Evolutionary conservation across 495 filamentous ascomycete species (phyloP).

Genomic region (Poronia punctata): DNA sequence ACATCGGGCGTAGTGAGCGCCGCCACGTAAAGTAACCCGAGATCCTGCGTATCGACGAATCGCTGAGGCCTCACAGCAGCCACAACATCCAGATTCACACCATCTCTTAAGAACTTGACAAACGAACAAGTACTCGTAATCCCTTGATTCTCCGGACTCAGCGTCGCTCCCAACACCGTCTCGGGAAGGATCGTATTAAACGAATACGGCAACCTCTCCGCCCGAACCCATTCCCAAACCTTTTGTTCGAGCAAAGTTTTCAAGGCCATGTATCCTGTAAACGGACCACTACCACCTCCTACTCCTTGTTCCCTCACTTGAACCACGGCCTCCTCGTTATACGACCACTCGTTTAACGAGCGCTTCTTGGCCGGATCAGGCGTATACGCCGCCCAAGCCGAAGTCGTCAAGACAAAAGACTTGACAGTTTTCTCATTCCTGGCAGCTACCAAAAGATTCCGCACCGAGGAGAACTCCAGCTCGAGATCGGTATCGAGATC

Average conservation of each 20-base stretch:
- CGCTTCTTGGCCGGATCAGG: conserved; percentile 14
- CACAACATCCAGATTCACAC: conserved; percentile 14
- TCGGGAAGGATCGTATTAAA: conserved; percentile 25
- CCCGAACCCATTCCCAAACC: conserved; percentile 25
- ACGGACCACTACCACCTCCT: no score
- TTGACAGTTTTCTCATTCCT: conserved; percentile 10
- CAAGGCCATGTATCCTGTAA: conserved; percentile 25
- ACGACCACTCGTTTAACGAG: conserved; percentile 13
- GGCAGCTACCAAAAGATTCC: conserved; percentile 12
- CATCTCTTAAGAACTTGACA: conserved; percentile 22
- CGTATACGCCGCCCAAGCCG: conserved; percentile 26
- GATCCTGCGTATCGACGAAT: conserved; percentile 21
- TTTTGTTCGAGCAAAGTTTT: conserved; percentile 24
- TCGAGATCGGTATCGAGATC: conserved; percentile 11
- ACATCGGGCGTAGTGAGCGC: conserved; percentile 16
- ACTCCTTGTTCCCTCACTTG: conserved; percentile 8
- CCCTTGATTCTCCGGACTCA: conserved; percentile 20
- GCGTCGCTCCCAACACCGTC: conserved; percentile 23
- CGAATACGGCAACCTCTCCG: conserved; percentile 16
- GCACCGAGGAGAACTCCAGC: conserved; percentile 4
- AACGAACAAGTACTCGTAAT: conserved; percentile 23
- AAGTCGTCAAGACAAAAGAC: conserved; percentile 20
- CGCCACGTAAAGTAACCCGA: conserved; percentile 21
- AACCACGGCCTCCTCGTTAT: conserved; percentile 22
- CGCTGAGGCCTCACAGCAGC: conserved; percentile 21